Base-by-base conservation (phyloP, 345 rosid species). In the Viola odorata region DNA sequence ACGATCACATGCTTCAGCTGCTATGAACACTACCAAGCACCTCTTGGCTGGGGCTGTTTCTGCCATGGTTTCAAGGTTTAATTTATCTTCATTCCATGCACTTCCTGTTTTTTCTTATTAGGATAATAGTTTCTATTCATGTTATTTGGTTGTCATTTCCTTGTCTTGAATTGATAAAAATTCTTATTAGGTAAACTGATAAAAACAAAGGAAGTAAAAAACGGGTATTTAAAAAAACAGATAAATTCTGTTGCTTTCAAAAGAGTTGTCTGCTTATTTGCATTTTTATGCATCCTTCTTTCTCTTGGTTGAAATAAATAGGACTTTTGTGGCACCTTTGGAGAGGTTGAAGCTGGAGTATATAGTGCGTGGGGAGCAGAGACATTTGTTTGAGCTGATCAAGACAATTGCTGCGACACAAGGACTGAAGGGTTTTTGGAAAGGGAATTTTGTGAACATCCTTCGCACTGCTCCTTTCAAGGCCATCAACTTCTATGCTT, bases 401-500 rank as follows among this genome's bases (percentile, higher is more conserved):
- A 78, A 75, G 76, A 75, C 62, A 12, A 87, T 92, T 58, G 84
- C 85, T 10, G 75, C 64, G 8, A 60, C 84, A 4, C 86, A 92
- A 55, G 98, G 96, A 41, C 55, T 80, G 36, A 89, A 70, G 73
- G 98, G 96, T 5, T 92, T 92, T 55, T 92, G 98, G 96, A 92
- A 89, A 80, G 96, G 98, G 41, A 92, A 92, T 67, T 78, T 87
- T 55, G 75, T 89, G 61, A 92, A 92, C 77, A 88, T 92, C 72
- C 94, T 92, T 16, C 83, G 98, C 55, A 87, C 96, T 3, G 96
- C 98, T 69, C 98, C 96, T 42, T 92, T 92, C 69, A 92, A 92
- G 77, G 82, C 96, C 45, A 80, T 92, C 82, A 92, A 89, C 68
- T 92, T 92, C 72, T 92, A 84, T 72, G 95, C 94, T 17, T 89